Base-by-base conservation (phyloP, 345 rosid genomes). In the Eucalyptus erythrocorys region DNA sequence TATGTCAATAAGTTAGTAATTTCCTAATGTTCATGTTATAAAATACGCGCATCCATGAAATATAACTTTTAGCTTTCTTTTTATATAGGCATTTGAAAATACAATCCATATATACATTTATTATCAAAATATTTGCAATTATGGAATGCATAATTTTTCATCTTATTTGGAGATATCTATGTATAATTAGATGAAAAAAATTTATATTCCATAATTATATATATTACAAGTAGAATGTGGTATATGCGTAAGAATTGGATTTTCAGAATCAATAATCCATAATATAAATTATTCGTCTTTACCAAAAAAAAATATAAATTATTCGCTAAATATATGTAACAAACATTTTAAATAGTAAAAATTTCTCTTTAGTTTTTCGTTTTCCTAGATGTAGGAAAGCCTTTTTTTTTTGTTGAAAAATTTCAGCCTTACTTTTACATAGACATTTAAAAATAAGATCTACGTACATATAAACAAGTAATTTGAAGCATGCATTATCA, bases 31-130 rank as follows among this genome's bases (percentile, higher is more conserved):
- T 59, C 66, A 0, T 59, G 16, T 27, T 12, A 59, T 59, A 27
- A 59, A 59, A 30, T 11, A 26, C 1, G 16, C 32, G 0, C 76
- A 64, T n/a, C 0, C 40, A n/a, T n/a, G 40, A 64, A 64, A 64
- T n/a, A n/a, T 64, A 64, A 64, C 21, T 64, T 64, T 15, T 14
- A n/a, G 40, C 10, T 21, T n/a, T 64, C 76, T n/a, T 64, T 64
- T n/a, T n/a, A n/a, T 32, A 7, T 15, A 14, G 71, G 21, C 40
- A 64, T 64, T 64, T 64, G 5, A n/a, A 64, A 64, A 64, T n/a
- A n/a, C 19, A n/a, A 7, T 64, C 37, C 37, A 64, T 14, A 64
- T 64, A 6, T n/a, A 64, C 10, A 14, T 14, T 64, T 64, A 13
- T n/a, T 13, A 14, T n/a, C 2, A n/a, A 64, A n/a, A 64, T 64